Evolutionary conservation across 345 rosid genomes (phyloP), one percentile per base, ranked within the genome.

Genomic region (Isatis tinctoria): DNA sequence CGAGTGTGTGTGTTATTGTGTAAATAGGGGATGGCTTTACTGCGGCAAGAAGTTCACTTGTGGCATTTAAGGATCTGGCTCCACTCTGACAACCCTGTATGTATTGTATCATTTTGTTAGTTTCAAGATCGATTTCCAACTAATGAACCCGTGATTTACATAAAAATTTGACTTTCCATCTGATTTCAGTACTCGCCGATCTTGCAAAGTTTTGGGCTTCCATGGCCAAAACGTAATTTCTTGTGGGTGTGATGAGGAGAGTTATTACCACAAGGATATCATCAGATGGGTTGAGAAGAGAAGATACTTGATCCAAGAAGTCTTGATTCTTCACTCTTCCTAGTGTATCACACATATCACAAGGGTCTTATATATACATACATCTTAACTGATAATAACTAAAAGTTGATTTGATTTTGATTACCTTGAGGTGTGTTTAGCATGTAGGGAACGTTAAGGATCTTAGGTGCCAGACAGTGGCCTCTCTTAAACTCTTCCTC

Each of bases 31-130:
- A n/a, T n/a, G n/a, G n/a, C n/a, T 93, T 85, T 84, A 93, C 96
- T 30, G 81, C 86, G 33, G 62, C 54, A 30, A 84, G 74, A 75
- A 91, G 92, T 78, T 88, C 96, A 69, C 75, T 36, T 26, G 89
- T 72, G 44, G 97, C 97, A 28, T 76, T 61, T 33, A 85, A 72
- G 58, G 98, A 94, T 78, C 98, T 87, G 58, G 82, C 95, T 71
- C 97, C 97, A 78, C 96, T 87, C 70, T 86, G 94, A 77, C 98
- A 94, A 49, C 96, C 94, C 96, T 93, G n/a, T 22, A n/a, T 52
- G 33, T 10, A 13, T 40, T 3, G 6, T 39, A 41, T 56, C 30
- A 35, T n/a, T 37, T 22, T 27, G 16, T 35, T 72, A 57, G 30
- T n/a, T 48, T 63, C 57, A 65, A 18, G 13, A 9, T 48, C 58